Base-by-base conservation (phyloP, 139 green algal genomes). In the Haematococcus sp. region DNA sequence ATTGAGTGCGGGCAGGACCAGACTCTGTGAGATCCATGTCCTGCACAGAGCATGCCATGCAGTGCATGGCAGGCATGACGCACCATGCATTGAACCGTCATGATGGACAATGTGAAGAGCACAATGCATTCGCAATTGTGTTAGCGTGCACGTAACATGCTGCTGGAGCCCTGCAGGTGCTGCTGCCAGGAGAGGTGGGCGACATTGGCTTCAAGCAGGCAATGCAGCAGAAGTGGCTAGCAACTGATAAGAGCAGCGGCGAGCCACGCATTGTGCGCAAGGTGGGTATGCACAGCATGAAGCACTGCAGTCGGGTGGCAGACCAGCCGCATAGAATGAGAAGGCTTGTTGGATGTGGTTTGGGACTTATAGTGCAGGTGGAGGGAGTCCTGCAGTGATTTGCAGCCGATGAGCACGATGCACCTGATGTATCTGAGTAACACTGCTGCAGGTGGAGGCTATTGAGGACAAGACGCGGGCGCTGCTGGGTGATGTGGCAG, bases 201-300 rank as follows among this genome's bases (percentile, higher is more conserved):
- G 93, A 95, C 23, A 75, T 97, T 32, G 95, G 95, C 9, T 94
- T 98, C 83, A 92, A 92, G 77, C 91, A 98, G 81, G 94, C 91
- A 31, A 98, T 99, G 93, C 85, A 95, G 77, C 60, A 82, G 34
- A 90, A 91, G 69, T 90, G 82, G 82, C 55, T 90, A 52, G 79
- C 77, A 16, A 76, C 76, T 55, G 81, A 88, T 71, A 90, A 88
- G 75, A 80, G 73, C 51, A 44, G 35, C 19, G 75, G 80, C 11
- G 61, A 81, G 73, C 79, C 80, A 0, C 51, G 63, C 2, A 73
- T 89, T 17, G 80, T 89, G 49, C 77, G 84, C 33, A 89, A 86
- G 80, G 84, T 88, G 35, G 17, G 59, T 11, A 11, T 59, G 71
- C 28, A 69, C 22, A 31, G 31, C 23, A 49, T 49, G 40, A 49